phyloP scores from a whole-genome alignment of 108 stramenopile species.

The Chaetoceros muelleri region DNA sequence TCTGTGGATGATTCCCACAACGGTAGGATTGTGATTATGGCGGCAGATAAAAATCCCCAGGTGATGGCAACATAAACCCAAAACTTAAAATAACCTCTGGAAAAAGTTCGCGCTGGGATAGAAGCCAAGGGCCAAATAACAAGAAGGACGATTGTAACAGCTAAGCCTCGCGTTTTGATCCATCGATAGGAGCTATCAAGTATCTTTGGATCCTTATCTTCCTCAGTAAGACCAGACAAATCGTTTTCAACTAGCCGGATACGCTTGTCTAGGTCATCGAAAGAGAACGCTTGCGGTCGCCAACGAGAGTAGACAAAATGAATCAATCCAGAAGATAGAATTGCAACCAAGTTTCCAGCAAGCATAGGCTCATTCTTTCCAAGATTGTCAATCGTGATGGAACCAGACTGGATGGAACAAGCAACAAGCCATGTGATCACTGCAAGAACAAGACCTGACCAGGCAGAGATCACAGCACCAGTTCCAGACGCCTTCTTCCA shows the following conservation, averaged over 20 bases:
- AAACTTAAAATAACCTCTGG: constrained; percentile 74
- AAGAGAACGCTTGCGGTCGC: constrained; percentile 82
- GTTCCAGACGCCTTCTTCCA: constrained; percentile 75
- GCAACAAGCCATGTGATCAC: constrained; percentile 67
- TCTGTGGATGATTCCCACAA: no score
- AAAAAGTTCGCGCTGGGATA: constrained; percentile 79
- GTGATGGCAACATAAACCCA: constrained; percentile 82
- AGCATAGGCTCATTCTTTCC: constrained; percentile 88
- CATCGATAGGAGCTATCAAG: constrained; percentile 57
- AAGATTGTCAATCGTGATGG: constrained; percentile 47
- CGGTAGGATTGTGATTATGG: constrained; percentile 66
- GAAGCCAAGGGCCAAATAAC: constrained; percentile 85
- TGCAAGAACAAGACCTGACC: constrained; percentile 65
- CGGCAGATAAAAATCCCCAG: constrained; percentile 81
- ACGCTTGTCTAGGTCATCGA: constrained; percentile 34
- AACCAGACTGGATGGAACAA: constrained; percentile 41
- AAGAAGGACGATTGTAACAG: constrained; percentile 69
- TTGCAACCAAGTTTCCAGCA: constrained; percentile 82
- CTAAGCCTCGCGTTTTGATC: constrained; percentile 74
- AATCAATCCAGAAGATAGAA: constrained; percentile 59
- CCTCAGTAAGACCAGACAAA: constrained; percentile 50
- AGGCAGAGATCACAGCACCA: constrained; percentile 78
- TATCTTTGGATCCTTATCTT: constrained; percentile 38
- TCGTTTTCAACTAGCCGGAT: constrained; percentile 73
- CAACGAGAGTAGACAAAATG: constrained; percentile 56